Evolutionary conservation across 352 stramenopile genomes (phyloP).

Genomic region (Thraustochytrium striatum): DNA sequence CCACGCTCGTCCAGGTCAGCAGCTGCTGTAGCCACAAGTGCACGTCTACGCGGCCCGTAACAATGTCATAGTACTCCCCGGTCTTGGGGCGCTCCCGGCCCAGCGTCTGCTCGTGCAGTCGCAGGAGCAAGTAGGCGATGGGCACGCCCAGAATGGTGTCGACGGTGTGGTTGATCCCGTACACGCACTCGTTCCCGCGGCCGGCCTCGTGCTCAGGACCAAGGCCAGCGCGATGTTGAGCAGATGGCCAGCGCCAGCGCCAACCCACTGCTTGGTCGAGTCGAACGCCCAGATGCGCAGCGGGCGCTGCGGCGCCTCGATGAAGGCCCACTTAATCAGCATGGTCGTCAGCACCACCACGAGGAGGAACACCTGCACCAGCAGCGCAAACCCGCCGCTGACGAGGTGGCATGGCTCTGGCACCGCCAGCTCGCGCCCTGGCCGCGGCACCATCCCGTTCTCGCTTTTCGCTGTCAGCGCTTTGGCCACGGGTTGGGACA

Average conservation of each 20-base stretch:
- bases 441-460: no score
- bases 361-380: slow-evolving; percentile 38
- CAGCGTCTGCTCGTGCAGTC: not conserved
- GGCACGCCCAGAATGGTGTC: slow-evolving; percentile 36
- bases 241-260: slow-evolving; percentile 18
- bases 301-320: slow-evolving; percentile 7
- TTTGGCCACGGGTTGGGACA: no score
- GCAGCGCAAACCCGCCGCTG: slow-evolving; percentile 22
- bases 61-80: slow-evolving; percentile 13
- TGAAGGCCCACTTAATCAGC: not conserved
- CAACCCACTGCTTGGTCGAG: slow-evolving; percentile 21
- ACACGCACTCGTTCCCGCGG: slow-evolving; percentile 24
- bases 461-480: no score
- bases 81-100: not conserved
- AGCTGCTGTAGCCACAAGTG: not conserved
- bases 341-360: slow-evolving; percentile 16
- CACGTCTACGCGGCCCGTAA: not conserved
- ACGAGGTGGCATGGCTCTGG: slow-evolving; percentile 26
- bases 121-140: not conserved
- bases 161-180: slow-evolving; percentile 28
- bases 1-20: not conserved
- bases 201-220: no score
- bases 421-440: no score
- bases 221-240: slow-evolving; percentile 1
- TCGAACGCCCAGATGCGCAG: slow-evolving; percentile 32